Evolutionary conservation across 306 rosid species (phyloP).

Genomic region (Corylus americana): DNA sequence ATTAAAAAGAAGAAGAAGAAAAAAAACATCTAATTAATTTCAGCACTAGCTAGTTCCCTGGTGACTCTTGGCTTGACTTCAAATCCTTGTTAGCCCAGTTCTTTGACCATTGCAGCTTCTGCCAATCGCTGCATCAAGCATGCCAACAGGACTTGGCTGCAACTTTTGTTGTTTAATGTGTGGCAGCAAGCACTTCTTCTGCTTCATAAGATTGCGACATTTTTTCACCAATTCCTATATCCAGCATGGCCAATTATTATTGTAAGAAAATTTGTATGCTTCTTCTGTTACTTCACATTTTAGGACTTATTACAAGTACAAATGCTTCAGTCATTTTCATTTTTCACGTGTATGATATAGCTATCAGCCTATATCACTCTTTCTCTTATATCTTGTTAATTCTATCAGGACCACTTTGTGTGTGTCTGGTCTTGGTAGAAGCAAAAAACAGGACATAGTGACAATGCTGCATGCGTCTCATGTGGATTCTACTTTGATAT

Average conservation of each 20-base stretch:
- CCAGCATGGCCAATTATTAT: background rate
- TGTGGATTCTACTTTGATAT: no score
- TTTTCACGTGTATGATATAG: background rate
- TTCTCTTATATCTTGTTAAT: background rate
- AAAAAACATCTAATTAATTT: background rate
- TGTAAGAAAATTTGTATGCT: background rate
- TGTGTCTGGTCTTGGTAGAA: background rate
- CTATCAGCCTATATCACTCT: background rate
- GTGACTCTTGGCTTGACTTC: constrained; percentile 11
- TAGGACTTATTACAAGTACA: background rate
- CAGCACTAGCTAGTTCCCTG: background rate
- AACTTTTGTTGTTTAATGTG: constrained; percentile 1
- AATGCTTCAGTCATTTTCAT: background rate
- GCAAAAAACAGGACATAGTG: background rate
- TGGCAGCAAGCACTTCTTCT: constrained; percentile 20
- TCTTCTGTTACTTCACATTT: background rate
- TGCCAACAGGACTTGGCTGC: constrained; percentile 31
- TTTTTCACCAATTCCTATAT: constrained; percentile 41
- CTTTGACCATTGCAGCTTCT: constrained; percentile 21
- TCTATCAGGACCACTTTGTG: background rate
- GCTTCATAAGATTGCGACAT: constrained; percentile 41
- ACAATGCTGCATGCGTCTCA: background rate
- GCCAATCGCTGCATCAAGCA: constrained; percentile 32
- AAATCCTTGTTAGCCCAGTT: constrained; percentile 22
- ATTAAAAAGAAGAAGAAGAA: constrained; percentile 7